These are phyloP conservation scores for Periglandula ipomoeae DNA, from an alignment of 2,329 filamentous ascomycete species.

Conservation along the genomic window DNA sequence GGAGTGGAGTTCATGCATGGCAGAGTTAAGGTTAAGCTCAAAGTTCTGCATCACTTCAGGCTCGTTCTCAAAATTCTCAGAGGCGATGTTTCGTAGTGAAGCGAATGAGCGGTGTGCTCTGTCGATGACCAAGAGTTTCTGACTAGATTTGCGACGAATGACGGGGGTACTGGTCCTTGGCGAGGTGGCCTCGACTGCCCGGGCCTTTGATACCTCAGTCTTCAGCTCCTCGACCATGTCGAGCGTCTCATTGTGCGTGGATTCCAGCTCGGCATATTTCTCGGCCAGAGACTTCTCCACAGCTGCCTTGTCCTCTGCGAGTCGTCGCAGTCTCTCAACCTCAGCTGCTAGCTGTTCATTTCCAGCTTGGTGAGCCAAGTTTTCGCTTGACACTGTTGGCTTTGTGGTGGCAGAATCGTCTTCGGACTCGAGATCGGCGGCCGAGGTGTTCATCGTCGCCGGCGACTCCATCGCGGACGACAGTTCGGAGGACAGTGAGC, in stretches of 20 bases:
- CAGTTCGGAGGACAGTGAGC: slow-evolving; percentile 87
- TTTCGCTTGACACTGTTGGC: slow-evolving; percentile 27
- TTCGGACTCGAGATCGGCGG: slow-evolving; percentile 38
- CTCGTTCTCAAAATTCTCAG: slow-evolving; percentile 73
- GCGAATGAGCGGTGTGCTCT: slow-evolving; percentile 86
- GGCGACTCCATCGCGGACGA: slow-evolving; percentile 77
- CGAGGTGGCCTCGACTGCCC: slow-evolving; percentile 49
- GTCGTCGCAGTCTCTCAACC: slow-evolving; percentile 58
- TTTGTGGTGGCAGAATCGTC: slow-evolving; percentile 37
- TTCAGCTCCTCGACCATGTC: slow-evolving; percentile 88
- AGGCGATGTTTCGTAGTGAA: slow-evolving; percentile 77
- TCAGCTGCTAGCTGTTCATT: slow-evolving; percentile 49
- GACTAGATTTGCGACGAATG: slow-evolving; percentile 87
- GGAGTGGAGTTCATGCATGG: slow-evolving; percentile 83
- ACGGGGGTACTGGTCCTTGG: slow-evolving; percentile 61
- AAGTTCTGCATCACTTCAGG: slow-evolving; percentile 87
- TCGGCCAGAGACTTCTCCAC: slow-evolving; percentile 63
- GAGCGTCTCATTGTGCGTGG: slow-evolving; percentile 71
- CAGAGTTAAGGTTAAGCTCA: slow-evolving; percentile 80
- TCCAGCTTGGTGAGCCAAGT: slow-evolving; percentile 25
- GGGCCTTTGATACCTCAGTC: slow-evolving; percentile 73
- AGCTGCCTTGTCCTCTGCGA: slow-evolving; percentile 69
- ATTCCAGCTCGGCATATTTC: slow-evolving; percentile 76
- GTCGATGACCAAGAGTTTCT: slow-evolving; percentile 79
- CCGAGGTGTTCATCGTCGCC: slow-evolving; percentile 53